Evolutionary conservation across 805 yeast genomes (phyloP).

Genomic region (Lipomyces spencermartinsiae): DNA sequence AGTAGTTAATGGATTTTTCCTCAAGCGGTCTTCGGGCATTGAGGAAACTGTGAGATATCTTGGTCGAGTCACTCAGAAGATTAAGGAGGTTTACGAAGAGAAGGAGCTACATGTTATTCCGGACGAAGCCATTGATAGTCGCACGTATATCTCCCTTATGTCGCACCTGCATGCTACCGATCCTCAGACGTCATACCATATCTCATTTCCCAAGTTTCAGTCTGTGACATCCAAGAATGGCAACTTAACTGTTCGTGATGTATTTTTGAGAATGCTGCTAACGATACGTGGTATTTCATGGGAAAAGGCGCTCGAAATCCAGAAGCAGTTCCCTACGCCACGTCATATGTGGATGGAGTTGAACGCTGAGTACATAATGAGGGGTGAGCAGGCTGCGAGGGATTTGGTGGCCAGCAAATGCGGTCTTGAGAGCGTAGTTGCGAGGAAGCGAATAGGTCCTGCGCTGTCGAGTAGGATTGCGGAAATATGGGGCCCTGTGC

Average conservation of each 20-base stretch:
- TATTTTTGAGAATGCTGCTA: constrained; percentile 78
- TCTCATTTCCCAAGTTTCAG: constrained; percentile 61
- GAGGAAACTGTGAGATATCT: constrained; percentile 76
- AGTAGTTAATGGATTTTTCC: constrained; percentile 67
- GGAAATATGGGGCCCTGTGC: constrained; percentile 60
- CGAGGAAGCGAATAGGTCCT: constrained; percentile 60
- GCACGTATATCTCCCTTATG: constrained; percentile 24
- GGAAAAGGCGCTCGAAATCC: constrained; percentile 84
- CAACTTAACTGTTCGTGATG: constrained; percentile 73
- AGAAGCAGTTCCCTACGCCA: constrained; percentile 74
- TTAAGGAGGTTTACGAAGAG: constrained; percentile 51
- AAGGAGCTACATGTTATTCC: constrained; percentile 51
- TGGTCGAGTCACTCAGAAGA: constrained; percentile 54
- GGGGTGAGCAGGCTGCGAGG: constrained; percentile 45
- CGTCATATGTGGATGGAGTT: constrained; percentile 59
- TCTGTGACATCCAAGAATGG: constrained; percentile 72
- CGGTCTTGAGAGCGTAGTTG: constrained; percentile 42
- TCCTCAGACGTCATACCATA: constrained; percentile 48
- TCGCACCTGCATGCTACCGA: constrained; percentile 22
- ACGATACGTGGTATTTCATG: constrained; percentile 79
- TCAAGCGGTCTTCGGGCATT: constrained; percentile 70
- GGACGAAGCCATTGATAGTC: constrained; percentile 39
- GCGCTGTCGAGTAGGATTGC: constrained; percentile 59
- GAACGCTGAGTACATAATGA: constrained; percentile 34
- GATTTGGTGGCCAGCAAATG: constrained; percentile 23